These are phyloP conservation scores for Tuber indicum DNA, from an alignment of 495 filamentous ascomycete species.

Conservation along the genomic window DNA sequence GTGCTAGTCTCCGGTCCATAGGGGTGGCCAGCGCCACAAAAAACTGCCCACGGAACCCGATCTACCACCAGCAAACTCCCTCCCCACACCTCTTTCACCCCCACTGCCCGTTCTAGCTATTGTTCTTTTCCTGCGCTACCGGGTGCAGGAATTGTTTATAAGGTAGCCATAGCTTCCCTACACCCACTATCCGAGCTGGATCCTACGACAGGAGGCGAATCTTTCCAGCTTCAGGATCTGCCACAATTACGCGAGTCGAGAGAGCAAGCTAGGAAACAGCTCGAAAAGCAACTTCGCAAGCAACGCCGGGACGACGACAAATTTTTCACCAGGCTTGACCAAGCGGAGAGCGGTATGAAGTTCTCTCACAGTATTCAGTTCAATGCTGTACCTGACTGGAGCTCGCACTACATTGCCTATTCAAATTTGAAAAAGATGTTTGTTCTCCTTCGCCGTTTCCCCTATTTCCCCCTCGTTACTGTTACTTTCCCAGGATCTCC, in stretches of 20 bases:
- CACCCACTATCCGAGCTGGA: constrained; percentile 22
- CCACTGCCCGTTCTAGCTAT: background rate
- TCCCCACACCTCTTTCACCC: constrained; percentile 6
- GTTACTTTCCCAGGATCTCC: background rate
- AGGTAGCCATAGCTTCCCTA: constrained; percentile 33
- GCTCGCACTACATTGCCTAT: constrained; percentile 92
- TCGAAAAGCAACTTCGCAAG: constrained; percentile 17
- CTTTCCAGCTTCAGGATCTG: constrained; percentile 35
- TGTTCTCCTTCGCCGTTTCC: constrained; percentile 42
- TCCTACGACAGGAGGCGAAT: constrained; percentile 22
- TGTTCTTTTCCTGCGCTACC: constrained; percentile 24
- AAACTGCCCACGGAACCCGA: background rate
- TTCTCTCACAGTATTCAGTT: constrained; percentile 99
- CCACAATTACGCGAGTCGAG: constrained; percentile 21
- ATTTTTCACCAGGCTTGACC: constrained; percentile 50
- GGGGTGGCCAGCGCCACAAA: background rate
- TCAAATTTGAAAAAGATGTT: constrained; percentile 98
- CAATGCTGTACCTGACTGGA: constrained; percentile 99
- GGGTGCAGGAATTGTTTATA: constrained; percentile 33
- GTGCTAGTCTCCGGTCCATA: background rate
- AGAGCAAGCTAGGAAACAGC: constrained; percentile 10
- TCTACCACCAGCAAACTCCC: background rate
- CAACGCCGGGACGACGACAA: constrained; percentile 38
- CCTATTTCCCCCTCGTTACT: background rate
- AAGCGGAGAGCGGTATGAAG: constrained; percentile 81